Percentiles rank a stretch among this genome's conserved stretches.
Conservation (phyloP, 192 early-diverging fungal genomes). For the Backusella australiensis region DNA sequence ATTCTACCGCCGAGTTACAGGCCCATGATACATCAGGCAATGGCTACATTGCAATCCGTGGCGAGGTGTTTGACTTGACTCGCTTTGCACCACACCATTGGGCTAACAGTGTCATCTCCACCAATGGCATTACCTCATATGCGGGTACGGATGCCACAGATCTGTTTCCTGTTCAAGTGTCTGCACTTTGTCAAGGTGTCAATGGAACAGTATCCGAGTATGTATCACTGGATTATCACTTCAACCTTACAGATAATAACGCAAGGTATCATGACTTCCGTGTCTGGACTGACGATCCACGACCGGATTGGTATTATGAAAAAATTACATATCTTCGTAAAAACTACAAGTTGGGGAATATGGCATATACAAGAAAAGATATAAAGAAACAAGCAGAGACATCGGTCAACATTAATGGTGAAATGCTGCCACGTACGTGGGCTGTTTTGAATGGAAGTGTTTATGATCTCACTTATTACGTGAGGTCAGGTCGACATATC, state of each 20-base stretch:
- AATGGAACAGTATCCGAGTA: conserved; percentile 39
- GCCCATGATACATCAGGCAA: conserved; percentile 41
- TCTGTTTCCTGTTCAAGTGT: conserved; percentile 77
- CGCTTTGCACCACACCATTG: conserved; percentile 58
- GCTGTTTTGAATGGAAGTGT: conserved; percentile 70
- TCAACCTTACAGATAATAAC: conserved; percentile 45
- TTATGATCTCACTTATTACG: conserved; percentile 72
- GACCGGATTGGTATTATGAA: conserved; percentile 69
- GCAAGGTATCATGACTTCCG: conserved; percentile 73
- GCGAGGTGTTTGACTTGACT: conserved; percentile 80
- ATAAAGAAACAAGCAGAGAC: conserved; percentile 52
- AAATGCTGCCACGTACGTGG: conserved; percentile 41
- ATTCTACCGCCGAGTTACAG: conserved; percentile 57
- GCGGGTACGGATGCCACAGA: conserved; percentile 62
- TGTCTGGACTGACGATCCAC: conserved; percentile 55
- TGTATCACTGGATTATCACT: conserved; percentile 50
- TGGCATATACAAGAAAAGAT: conserved; percentile 57
- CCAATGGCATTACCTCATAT: conserved; percentile 54
- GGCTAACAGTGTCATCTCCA: conserved; percentile 46
- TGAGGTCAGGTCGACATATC: conserved; percentile 45
- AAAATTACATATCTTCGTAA: conserved; percentile 58
- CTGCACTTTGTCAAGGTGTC: conserved; percentile 51
- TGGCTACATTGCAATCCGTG: conserved; percentile 72
- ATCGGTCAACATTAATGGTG: conserved; percentile 27
- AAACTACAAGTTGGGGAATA: conserved; percentile 64